These are phyloP conservation scores for Tephrocybe rancida DNA, from an alignment of 768 basidiomycete species.

Conservation along the genomic window DNA sequence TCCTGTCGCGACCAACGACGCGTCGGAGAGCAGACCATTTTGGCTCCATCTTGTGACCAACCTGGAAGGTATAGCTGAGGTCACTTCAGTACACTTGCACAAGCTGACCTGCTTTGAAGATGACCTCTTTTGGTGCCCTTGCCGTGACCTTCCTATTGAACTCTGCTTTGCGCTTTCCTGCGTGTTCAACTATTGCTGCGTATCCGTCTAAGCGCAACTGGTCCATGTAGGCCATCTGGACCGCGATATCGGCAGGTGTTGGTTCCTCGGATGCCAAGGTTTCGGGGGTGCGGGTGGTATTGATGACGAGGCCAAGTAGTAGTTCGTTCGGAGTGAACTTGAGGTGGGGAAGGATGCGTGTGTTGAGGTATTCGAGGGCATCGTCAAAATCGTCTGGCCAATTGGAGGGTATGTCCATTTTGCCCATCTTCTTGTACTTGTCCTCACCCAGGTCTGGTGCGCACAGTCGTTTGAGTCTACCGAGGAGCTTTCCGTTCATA, in stretches of 20 bases:
- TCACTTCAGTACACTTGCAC: slow-evolving; percentile 25
- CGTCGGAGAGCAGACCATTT: slow-evolving; percentile 31
- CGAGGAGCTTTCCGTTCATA: background rate
- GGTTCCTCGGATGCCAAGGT: background rate
- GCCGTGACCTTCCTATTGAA: slow-evolving; percentile 27
- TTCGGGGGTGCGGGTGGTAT: slow-evolving; percentile 21
- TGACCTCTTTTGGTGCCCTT: slow-evolving; percentile 15
- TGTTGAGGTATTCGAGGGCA: slow-evolving; percentile 25
- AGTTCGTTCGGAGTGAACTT: slow-evolving; percentile 32
- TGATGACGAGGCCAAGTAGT: slow-evolving; percentile 28
- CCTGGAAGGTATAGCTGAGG: slow-evolving; percentile 26
- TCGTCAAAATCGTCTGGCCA: slow-evolving; percentile 35
- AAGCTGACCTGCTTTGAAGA: slow-evolving; percentile 27
- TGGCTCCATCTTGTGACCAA: slow-evolving; percentile 27
- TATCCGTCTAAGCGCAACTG: slow-evolving; percentile 2
- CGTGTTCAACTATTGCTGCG: slow-evolving; percentile 18
- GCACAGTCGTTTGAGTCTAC: slow-evolving; percentile 28
- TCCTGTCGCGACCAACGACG: slow-evolving; percentile 14
- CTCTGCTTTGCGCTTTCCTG: slow-evolving; percentile 19
- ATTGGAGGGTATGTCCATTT: slow-evolving; percentile 20
- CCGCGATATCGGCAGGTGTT: slow-evolving; percentile 2
- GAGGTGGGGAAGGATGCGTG: slow-evolving; percentile 23
- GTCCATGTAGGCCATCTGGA: slow-evolving; percentile 23
- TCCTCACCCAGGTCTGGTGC: slow-evolving; percentile 23
- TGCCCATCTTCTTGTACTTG: slow-evolving; percentile 12